Evolutionary conservation across 768 basidiomycete species (phyloP), one percentile per base, ranked within the genome.

Genomic region (Amyloporia xantha): DNA sequence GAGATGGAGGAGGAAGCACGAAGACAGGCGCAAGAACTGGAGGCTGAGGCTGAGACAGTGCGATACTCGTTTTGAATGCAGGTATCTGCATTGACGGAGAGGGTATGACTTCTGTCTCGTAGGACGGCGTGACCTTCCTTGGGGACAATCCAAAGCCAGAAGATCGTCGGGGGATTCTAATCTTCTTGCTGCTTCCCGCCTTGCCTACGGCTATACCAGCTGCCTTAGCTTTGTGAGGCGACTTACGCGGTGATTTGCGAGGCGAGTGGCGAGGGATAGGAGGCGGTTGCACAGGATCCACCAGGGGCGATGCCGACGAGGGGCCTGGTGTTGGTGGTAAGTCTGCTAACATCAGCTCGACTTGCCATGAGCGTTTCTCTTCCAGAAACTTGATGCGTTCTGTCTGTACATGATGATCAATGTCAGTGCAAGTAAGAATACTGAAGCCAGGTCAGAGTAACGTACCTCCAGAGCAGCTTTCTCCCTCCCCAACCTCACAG

Each of bases 1-100:
- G 87, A 6, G 86, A 86, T 2, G 83, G 86, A 1, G 86, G 86
- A 12, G 88, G 88, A 3, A 91, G 75, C 1, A 86, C 81, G 52
- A 91, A 91, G 12, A 84, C 76, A 9, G 77, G 81, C 2, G 85
- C 77, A 20, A 87, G 72, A 26, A 84, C 48, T 7, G 56, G 69
- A 1, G 79, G 75, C 41, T 71, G 63, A 25, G 72, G 50, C 9
- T 44, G 49, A 11, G 55, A 33, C 1, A 56, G 52, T 1, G 44
- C 57, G 21, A 72, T 52, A 7, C 57, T 58, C 23, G 61, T 66
- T 51, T 63, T 66, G 47, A 66, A 62, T 39, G 53, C 59, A 15
- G 68, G 60, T 15, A 49, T 41, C 30, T 54, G 51, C 24, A 63
- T 52, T 41, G 65, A 60, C 1, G 61, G 59, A 2, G 59, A 21